Evolutionary conservation across 257 asterid species (phyloP), one percentile per base, ranked within the genome.

Genomic region (Primulina eburnea): DNA sequence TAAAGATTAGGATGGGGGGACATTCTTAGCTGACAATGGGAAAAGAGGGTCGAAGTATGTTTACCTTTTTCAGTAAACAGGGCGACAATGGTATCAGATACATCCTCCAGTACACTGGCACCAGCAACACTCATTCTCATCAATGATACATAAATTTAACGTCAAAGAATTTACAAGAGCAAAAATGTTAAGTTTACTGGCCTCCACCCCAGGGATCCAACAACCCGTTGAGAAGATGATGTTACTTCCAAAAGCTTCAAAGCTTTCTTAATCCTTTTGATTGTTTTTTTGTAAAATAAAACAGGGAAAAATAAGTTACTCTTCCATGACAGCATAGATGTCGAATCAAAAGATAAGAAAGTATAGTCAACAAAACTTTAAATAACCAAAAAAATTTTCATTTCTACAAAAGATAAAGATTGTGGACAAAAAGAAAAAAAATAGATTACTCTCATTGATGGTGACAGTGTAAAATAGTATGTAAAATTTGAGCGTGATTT

Each of bases 141-240:
- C 38, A 78, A 43, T 30, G 21, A 52, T 58, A 52, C 17, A 35
- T 40, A 16, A 59, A 80, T 58, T 26, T 8, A 64, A 40, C 58
- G 12, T 38, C 34, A 24, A 38, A 56, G 53, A 76, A 53, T 40
- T 18, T 58, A 60, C 32, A 28, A 32, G 53, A 64, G 33, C 7
- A 70, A 67, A 32, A 12, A n/a, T 35, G 28, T 29, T 29, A 9
- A 52, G 64, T 20, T 38, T 78, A 92, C 98, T 97, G 85, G 84
- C 98, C 98, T 4, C 97, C 96, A 73, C 96, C 90, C 96, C 96
- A 93, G 8, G 98, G 98, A 84, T 93, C 98, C 81, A 88, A 70
- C 21, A 93, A 77, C 66, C 98, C 98, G 29, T 93, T 14, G 98
- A 90, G 80, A 93, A 90, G 75, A 93, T 90, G 82, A 93, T 90